Conservation (phyloP, 371 early-diverging fungal species). For the Rhizopus delemar region DNA sequence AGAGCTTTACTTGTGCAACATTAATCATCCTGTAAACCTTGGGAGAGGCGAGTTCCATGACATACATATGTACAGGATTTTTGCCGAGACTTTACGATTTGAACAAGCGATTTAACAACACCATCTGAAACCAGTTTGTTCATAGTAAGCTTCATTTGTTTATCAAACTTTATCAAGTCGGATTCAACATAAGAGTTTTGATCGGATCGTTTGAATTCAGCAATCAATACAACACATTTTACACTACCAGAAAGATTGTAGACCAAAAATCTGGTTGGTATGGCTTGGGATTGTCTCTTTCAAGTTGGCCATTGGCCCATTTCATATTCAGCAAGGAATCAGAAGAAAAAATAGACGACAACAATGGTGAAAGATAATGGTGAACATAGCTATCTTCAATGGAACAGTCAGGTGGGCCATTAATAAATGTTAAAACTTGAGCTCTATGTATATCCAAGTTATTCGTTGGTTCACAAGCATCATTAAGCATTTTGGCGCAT, state of each 20-base stretch:
- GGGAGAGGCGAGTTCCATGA: slow-evolving; percentile 9
- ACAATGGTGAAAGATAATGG: slow-evolving; percentile 15
- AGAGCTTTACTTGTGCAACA: no score
- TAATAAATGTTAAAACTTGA: slow-evolving; percentile 14
- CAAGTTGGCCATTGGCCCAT: slow-evolving; percentile 18
- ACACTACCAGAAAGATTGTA: slow-evolving; percentile 12
- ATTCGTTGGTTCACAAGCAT: slow-evolving; percentile 11
- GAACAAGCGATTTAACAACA: background rate
- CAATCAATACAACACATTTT: slow-evolving; percentile 11
- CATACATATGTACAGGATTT: slow-evolving; percentile 6
- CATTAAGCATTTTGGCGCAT: slow-evolving; percentile 13
- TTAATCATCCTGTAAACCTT: slow-evolving; percentile 4
- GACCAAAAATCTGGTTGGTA: slow-evolving; percentile 18
- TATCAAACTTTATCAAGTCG: slow-evolving; percentile 10
- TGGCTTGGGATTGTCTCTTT: background rate
- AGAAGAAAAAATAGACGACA: slow-evolving; percentile 11
- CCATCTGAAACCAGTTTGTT: slow-evolving; percentile 7
- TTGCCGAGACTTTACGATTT: no score
- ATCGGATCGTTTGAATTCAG: slow-evolving; percentile 12
- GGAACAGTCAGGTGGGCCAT: slow-evolving; percentile 14
- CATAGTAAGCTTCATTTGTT: slow-evolving; percentile 8
- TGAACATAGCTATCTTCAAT: slow-evolving; percentile 17
- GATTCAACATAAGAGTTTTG: slow-evolving; percentile 14
- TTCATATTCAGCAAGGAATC: slow-evolving; percentile 11
- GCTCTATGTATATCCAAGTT: slow-evolving; percentile 15